Evolutionary conservation across 2,329 filamentous ascomycete species (phyloP).

Genomic region (Orbilia ellipsospora): DNA sequence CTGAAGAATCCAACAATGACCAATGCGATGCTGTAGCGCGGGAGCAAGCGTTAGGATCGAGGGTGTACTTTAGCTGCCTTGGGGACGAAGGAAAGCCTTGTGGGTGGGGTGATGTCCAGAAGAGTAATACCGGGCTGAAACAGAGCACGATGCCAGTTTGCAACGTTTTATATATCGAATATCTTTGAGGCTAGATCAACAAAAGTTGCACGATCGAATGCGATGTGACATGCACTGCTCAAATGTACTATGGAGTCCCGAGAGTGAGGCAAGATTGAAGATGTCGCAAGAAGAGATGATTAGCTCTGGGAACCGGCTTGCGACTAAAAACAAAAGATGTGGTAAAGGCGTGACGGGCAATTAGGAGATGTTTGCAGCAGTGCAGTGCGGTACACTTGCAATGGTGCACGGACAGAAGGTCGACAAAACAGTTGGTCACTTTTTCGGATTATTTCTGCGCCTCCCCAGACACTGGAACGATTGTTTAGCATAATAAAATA

Average conservation of each 20-base stretch:
- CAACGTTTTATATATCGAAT: constrained; percentile 30
- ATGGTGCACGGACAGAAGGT: constrained; percentile 38
- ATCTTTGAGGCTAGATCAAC: constrained; percentile 30
- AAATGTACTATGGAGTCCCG: constrained; percentile 4
- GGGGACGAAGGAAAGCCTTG: constrained; percentile 45
- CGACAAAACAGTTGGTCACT: constrained; percentile 44
- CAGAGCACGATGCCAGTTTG: constrained; percentile 39
- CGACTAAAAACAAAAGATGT: constrained; percentile 15
- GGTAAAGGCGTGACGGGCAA: constrained; percentile 32
- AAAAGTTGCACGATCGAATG: constrained; percentile 41
- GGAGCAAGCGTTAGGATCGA: constrained; percentile 32
- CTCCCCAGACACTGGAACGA: constrained; percentile 34
- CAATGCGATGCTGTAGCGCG: constrained; percentile 16
- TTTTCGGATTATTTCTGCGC: constrained; percentile 52
- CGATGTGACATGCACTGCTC: constrained; percentile 26
- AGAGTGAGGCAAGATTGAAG: constrained; percentile 15
- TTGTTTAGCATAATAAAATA: constrained; percentile 39
- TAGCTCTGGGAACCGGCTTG: constrained; percentile 3
- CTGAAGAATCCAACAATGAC: constrained; percentile 18
- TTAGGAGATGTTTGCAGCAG: constrained; percentile 24
- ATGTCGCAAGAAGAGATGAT: constrained; percentile 22
- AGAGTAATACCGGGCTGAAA: constrained; percentile 46
- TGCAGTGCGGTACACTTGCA: constrained; percentile 12
- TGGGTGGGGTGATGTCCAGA: constrained; percentile 34
- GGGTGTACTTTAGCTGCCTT: constrained; percentile 41